Conservation (phyloP, 257 asterid genomes). For the Ilex aquifolium region DNA sequence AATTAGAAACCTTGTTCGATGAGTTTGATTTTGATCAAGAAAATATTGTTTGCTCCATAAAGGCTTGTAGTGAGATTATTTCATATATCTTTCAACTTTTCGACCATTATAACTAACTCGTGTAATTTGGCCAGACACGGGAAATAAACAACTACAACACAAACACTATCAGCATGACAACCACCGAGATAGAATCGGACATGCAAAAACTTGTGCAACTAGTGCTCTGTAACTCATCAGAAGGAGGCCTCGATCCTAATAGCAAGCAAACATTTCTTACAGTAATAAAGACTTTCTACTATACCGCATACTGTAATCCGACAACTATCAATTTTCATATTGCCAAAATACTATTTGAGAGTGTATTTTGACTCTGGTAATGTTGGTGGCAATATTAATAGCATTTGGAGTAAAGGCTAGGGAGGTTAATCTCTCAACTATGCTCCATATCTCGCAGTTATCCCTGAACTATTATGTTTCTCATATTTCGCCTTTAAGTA, state of each 20-base stretch:
- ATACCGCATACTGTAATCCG: conserved; percentile 16
- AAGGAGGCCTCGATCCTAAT: conserved; percentile 11
- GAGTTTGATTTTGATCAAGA: too few relatives aligned
- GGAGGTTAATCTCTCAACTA: too few relatives aligned
- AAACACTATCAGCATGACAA: background rate
- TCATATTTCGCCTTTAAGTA: too few relatives aligned
- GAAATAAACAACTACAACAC: background rate
- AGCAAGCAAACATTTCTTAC: conserved; percentile 35
- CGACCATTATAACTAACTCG: too few relatives aligned
- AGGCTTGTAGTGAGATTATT: too few relatives aligned
- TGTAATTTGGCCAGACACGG: background rate
- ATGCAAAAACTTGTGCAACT: conserved; percentile 27
- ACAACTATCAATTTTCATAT: conserved; percentile 24
- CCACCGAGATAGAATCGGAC: conserved; percentile 16
- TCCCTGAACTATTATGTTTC: too few relatives aligned
- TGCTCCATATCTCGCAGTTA: too few relatives aligned
- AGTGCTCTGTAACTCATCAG: conserved; percentile 16
- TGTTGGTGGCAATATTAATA: too few relatives aligned
- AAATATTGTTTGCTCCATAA: too few relatives aligned
- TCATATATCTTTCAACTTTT: too few relatives aligned
- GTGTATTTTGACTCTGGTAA: conserved; percentile 1
- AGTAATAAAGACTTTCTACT: conserved; percentile 31
- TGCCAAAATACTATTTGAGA: conserved; percentile 32
- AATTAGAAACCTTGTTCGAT: too few relatives aligned
- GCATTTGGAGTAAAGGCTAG: too few relatives aligned